Percentiles rank a stretch among this genome's conserved stretches.
These are phyloP conservation scores for Prototheca wickerhamii DNA, from an alignment of 163 green algal species.

Conservation along the genomic window DNA sequence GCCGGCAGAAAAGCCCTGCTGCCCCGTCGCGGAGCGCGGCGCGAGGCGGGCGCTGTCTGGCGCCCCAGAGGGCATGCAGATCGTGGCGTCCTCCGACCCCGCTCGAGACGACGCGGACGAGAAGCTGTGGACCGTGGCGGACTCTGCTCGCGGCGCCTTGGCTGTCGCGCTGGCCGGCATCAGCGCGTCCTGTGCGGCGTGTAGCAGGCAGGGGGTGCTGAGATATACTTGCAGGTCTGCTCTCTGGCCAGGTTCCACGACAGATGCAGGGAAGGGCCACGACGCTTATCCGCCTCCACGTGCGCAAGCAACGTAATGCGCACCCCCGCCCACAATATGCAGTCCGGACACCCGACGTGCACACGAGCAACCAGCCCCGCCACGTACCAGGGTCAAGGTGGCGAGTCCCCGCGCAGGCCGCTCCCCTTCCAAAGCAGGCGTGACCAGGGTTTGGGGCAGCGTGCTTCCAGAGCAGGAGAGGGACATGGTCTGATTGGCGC, in stretches of 20 bases:
- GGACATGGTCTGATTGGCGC: not conserved
- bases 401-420: not conserved
- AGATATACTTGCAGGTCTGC: too few relatives aligned
- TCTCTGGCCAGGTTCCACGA: too few relatives aligned
- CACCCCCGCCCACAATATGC: too few relatives aligned
- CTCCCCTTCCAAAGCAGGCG: not conserved
- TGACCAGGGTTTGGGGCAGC: not conserved
- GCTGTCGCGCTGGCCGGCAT: too few relatives aligned
- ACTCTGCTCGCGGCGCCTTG: too few relatives aligned
- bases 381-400: not conserved
- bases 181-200: not conserved
- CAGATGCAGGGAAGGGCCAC: not conserved
- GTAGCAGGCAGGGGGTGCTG: not conserved
- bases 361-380: not conserved
- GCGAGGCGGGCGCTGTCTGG: not conserved
- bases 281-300: too few relatives aligned
- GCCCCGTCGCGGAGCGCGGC: not conserved
- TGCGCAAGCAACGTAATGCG: too few relatives aligned
- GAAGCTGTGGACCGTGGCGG: constrained; percentile 19
- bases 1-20: not conserved
- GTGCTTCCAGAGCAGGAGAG: not conserved
- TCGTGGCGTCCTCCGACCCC: constrained; percentile 19
- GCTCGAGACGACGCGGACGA: constrained; percentile 7
- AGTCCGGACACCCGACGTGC: too few relatives aligned
- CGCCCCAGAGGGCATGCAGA: constrained; percentile 5